Conservation (phyloP, 2,329 filamentous ascomycete species). For the Phialocephala sp. region DNA sequence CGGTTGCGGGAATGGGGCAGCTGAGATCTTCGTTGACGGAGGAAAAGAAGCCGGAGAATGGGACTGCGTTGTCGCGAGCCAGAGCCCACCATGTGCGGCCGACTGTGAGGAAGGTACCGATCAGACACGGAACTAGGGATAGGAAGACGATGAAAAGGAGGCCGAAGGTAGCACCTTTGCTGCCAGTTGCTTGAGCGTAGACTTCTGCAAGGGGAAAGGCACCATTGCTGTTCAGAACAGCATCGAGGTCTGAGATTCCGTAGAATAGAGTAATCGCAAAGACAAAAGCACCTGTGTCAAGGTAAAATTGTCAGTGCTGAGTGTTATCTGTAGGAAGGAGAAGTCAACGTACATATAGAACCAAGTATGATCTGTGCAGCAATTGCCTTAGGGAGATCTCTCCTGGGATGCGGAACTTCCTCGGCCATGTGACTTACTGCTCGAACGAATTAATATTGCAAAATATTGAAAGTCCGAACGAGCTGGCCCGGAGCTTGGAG, state of each 20-base stretch:
- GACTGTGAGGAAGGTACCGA: constrained; percentile 54
- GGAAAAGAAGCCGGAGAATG: constrained; percentile 53
- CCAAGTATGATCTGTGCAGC: constrained; percentile 54
- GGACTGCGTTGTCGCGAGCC: constrained; percentile 60
- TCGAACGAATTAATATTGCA: no score
- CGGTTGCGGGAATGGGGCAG: constrained; percentile 59
- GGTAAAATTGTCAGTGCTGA: constrained; percentile 24
- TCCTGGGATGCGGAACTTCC: constrained; percentile 58
- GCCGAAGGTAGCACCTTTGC: constrained; percentile 54
- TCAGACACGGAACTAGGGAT: constrained; percentile 54
- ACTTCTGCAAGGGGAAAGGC: constrained; percentile 70
- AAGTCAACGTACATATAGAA: constrained; percentile 50
- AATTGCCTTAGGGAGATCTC: constrained; percentile 59
- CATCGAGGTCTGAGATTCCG: constrained; percentile 57
- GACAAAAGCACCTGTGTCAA: constrained; percentile 36
- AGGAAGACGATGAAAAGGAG: constrained; percentile 59
- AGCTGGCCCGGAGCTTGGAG: no score
- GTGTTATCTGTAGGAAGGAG: not conserved
- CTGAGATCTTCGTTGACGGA: constrained; percentile 51
- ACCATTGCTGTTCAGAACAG: constrained; percentile 54
- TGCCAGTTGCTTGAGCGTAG: constrained; percentile 63
- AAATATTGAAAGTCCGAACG: no score
- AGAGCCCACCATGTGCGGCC: constrained; percentile 59
- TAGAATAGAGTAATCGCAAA: constrained; percentile 56
- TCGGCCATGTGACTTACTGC: constrained; percentile 67